phyloP scores from a whole-genome alignment of 2,329 filamentous ascomycete genomes.

The Dichotomopilus funicola region DNA sequence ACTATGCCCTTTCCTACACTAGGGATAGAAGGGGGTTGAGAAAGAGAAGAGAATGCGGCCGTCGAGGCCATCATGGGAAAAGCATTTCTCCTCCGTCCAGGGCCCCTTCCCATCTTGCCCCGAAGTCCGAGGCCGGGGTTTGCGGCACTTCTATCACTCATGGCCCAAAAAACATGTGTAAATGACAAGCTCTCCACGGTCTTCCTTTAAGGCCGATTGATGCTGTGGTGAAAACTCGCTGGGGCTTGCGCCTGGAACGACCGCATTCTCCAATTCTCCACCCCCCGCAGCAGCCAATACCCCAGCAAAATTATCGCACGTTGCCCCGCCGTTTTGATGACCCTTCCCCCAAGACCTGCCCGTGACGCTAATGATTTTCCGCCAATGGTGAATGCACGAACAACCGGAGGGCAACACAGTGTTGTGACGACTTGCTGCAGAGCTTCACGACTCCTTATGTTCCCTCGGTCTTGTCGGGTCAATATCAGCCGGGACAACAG shows the following conservation, averaged over 20 bases:
- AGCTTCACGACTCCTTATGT: neutral
- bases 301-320: constrained; percentile 13
- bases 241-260: too few species aligned
- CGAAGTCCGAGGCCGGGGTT: neutral
- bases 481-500: neutral
- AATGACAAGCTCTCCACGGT: too few species aligned
- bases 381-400: constrained; percentile 8
- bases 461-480: constrained; percentile 1
- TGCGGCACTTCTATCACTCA: neutral
- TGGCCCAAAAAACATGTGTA: too few species aligned
- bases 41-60: neutral
- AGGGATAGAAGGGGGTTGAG: neutral
- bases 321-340: constrained; percentile 1
- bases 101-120: too few species aligned
- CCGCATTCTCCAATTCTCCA: neutral
- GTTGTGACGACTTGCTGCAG: neutral
- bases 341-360: neutral
- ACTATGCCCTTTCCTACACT: neutral
- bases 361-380: constrained; percentile 10
- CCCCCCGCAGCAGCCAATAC: constrained; percentile 9
- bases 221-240: too few species aligned
- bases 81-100: neutral
- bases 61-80: constrained; percentile 2
- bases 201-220: too few species aligned
- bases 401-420: neutral